Evolutionary conservation across 371 early-diverging fungal genomes (phyloP).

Genomic region (Mortierella polycephala): DNA sequence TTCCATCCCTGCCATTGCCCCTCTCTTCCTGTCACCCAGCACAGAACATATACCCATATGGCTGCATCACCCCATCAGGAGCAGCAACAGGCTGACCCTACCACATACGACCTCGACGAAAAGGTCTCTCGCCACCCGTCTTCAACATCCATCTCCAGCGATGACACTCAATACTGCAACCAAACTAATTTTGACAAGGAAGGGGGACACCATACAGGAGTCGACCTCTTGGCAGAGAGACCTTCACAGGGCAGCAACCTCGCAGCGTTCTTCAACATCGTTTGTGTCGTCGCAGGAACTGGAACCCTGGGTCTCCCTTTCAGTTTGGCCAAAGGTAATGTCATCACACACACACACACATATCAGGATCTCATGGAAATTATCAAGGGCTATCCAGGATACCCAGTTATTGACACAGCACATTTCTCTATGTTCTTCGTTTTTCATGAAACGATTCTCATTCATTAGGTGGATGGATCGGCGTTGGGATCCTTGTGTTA

Average conservation of each 20-base stretch:
- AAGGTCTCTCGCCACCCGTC: constrained; percentile 5
- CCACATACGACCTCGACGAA: constrained; percentile 4
- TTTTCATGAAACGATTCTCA: not conserved
- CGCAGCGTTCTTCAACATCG: constrained; percentile 71
- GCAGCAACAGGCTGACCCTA: not conserved
- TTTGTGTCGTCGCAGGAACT: constrained; percentile 87
- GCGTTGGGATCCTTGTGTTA: constrained; percentile 74
- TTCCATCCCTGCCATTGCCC: not conserved
- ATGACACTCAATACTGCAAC: constrained; percentile 5
- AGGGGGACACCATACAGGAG: not conserved
- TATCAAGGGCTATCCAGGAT: too few species aligned
- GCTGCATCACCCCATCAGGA: constrained; percentile 6
- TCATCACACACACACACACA: too few species aligned
- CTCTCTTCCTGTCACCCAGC: not conserved
- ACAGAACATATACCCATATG: constrained; percentile 11
- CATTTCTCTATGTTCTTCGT: not conserved
- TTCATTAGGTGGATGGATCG: constrained; percentile 80
- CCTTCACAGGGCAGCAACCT: constrained; percentile 48
- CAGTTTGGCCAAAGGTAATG: constrained; percentile 67
- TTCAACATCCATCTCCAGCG: constrained; percentile 30
- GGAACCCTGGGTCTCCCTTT: constrained; percentile 89
- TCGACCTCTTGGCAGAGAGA: constrained; percentile 44
- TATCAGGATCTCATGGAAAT: too few species aligned
- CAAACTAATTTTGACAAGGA: constrained; percentile 6
- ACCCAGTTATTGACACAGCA: too few species aligned